These are phyloP conservation scores for Zymoseptoria crescenta DNA, from an alignment of 2,329 filamentous ascomycete genomes.

Conservation along the genomic window DNA sequence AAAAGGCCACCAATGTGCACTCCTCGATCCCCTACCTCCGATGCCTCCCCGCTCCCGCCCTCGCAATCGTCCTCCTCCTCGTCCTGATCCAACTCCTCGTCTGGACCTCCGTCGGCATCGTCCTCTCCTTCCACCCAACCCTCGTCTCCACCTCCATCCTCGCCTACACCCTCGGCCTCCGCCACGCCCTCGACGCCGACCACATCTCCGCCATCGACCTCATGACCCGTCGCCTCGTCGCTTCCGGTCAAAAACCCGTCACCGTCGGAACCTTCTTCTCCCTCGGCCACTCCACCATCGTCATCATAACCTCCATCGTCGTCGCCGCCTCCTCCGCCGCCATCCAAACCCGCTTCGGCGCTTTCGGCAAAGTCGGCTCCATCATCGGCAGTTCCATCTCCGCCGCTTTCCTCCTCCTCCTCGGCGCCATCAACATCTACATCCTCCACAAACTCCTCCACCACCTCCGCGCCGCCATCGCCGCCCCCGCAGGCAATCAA, in stretches of 20 bases:
- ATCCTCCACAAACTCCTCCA: constrained; percentile 72
- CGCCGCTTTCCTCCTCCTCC: constrained; percentile 70
- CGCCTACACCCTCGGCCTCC: constrained; percentile 79
- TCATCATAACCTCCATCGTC: constrained; percentile 80
- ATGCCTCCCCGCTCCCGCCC: constrained; percentile 48
- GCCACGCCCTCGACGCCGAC: constrained; percentile 96
- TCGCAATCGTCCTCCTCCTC: constrained; percentile 50
- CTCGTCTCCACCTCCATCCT: constrained; percentile 75
- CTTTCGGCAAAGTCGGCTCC: constrained; percentile 70
- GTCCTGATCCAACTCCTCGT: constrained; percentile 48
- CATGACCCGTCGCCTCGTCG: constrained; percentile 83
- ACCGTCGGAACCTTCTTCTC: constrained; percentile 94
- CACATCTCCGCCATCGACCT: constrained; percentile 89
- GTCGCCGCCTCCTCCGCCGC: constrained; percentile 87
- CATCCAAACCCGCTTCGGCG: constrained; percentile 70
- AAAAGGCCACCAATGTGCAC: constrained; percentile 35
- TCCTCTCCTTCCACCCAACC: constrained; percentile 40
- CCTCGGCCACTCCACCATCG: constrained; percentile 87
- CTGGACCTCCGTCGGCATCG: constrained; percentile 51
- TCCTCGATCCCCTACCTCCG: constrained; percentile 47
- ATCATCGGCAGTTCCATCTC: constrained; percentile 87
- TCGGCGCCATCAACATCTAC: constrained; percentile 78
- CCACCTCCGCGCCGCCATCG: constrained; percentile 57
- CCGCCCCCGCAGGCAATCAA: constrained; percentile 29
- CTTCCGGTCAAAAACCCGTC: constrained; percentile 74